These are phyloP conservation scores for Debaryomyces sp. DNA, from an alignment of 1,139 yeast species.

Conservation along the genomic window DNA sequence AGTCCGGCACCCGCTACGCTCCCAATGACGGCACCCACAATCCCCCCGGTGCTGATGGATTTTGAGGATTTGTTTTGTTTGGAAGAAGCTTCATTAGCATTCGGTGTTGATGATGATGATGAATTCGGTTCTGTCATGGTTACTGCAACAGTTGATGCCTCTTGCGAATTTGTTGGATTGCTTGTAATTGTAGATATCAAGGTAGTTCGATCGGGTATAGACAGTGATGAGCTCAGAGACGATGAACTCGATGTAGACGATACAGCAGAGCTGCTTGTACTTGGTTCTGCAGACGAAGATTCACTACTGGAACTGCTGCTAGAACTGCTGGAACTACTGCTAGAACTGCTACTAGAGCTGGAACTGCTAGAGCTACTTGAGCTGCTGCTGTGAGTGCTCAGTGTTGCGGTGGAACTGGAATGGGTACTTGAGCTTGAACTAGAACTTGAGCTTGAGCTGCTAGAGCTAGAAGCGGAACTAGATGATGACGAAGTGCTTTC, in stretches of 20 bases:
- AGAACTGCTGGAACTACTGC: background rate
- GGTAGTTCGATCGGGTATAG: constrained; percentile 14
- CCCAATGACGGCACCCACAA: constrained; percentile 76
- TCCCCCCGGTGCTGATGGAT: constrained; percentile 61
- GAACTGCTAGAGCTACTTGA: constrained; percentile 1
- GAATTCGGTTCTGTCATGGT: constrained; percentile 21
- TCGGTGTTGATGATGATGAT: constrained; percentile 17
- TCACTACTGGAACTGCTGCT: background rate
- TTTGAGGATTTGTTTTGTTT: constrained; percentile 17
- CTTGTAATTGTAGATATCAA: constrained; percentile 26
- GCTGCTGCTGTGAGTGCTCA: background rate
- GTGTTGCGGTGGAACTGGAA: background rate
- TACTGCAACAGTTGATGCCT: constrained; percentile 27
- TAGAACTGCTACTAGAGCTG: background rate
- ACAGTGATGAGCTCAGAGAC: constrained; percentile 10
- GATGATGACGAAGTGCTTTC: constrained; percentile 14
- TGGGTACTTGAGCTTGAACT: background rate
- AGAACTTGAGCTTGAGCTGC: constrained; percentile 7
- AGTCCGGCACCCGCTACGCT: constrained; percentile 52
- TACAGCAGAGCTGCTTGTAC: background rate
- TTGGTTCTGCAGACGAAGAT: background rate
- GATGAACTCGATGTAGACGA: constrained; percentile 13
- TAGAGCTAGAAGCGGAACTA: constrained; percentile 11
- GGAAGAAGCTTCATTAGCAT: constrained; percentile 9
- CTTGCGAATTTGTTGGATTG: constrained; percentile 20